Conservation (phyloP, 768 basidiomycete genomes). For the Mycena kentingensis region DNA sequence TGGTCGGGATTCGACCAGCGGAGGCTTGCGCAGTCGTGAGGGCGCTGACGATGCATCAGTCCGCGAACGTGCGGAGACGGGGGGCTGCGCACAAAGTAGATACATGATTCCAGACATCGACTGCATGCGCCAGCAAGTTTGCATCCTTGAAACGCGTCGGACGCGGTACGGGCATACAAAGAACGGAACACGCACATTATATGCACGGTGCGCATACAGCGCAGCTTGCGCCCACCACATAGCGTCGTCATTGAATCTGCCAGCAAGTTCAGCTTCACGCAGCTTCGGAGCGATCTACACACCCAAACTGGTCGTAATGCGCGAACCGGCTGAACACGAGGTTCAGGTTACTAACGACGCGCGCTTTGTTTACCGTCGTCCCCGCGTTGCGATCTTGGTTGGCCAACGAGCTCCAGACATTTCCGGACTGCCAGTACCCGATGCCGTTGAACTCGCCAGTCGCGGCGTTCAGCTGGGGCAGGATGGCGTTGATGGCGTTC, state of each 20-base stretch:
- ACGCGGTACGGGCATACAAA: not conserved
- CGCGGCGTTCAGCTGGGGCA: constrained; percentile 37
- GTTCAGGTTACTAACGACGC: constrained; percentile 43
- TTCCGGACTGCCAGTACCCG: constrained; percentile 56
- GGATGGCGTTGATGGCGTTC: constrained; percentile 43
- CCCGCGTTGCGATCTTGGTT: constrained; percentile 45
- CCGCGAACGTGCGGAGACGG: not conserved
- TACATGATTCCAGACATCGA: constrained; percentile 51
- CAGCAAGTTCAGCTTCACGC: too few relatives aligned
- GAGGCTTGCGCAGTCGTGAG: constrained; percentile 43
- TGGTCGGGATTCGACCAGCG: constrained; percentile 40
- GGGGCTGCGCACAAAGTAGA: constrained; percentile 42
- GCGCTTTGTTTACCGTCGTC: constrained; percentile 38
- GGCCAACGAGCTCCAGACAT: constrained; percentile 52
- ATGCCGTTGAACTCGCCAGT: constrained; percentile 50
- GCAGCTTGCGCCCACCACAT: constrained; percentile 62
- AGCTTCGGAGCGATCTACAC: too few relatives aligned
- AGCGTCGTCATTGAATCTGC: constrained; percentile 51
- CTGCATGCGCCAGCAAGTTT: constrained; percentile 44
- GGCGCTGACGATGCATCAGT: constrained; percentile 32
- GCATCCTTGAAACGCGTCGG: constrained; percentile 27
- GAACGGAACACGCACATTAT: constrained; percentile 28
- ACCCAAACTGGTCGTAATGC: constrained; percentile 48
- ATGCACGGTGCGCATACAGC: constrained; percentile 50
- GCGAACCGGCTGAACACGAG: constrained; percentile 39